These are phyloP conservation scores for Aspergillus sp. DNA, from an alignment of 2,329 filamentous ascomycete genomes.

Conservation along the genomic window DNA sequence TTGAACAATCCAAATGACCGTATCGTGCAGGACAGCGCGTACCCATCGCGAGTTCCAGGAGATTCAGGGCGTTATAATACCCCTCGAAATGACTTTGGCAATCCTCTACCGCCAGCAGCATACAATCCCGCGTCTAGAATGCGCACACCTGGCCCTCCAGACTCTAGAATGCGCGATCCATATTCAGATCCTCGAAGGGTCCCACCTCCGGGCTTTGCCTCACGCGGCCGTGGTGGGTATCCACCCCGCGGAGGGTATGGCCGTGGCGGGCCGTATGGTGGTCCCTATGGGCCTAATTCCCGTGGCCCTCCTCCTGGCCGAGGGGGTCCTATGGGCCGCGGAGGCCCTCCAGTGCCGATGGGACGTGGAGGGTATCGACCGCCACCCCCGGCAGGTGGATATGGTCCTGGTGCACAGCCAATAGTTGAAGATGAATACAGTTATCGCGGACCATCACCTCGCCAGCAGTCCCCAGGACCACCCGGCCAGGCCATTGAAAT, in stretches of 20 bases:
- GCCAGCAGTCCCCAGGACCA: constrained; percentile 36
- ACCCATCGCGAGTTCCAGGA: constrained; percentile 28
- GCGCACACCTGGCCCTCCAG: constrained; percentile 24
- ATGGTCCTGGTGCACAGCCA: constrained; percentile 44
- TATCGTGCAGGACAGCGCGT: constrained; percentile 27
- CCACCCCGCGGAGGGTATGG: constrained; percentile 47
- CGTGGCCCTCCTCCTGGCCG: constrained; percentile 41
- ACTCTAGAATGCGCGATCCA: constrained; percentile 46
- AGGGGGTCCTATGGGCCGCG: constrained; percentile 39
- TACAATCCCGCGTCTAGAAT: constrained; percentile 33
- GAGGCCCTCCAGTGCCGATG: constrained; percentile 42
- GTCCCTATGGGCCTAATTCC: constrained; percentile 17
- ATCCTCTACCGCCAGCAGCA: constrained; percentile 37
- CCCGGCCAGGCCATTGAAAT: constrained; percentile 75
- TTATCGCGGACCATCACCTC: constrained; percentile 25
- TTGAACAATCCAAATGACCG: constrained; percentile 35
- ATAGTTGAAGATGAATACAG: constrained; percentile 27
- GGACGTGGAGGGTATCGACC: constrained; percentile 41
- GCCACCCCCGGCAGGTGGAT: constrained; percentile 50
- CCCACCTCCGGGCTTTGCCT: constrained; percentile 45
- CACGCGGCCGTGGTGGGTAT: constrained; percentile 59
- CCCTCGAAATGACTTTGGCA: constrained; percentile 39
- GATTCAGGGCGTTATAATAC: constrained; percentile 32
- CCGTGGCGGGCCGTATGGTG: constrained; percentile 40
- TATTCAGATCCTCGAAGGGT: constrained; percentile 47